phyloP scores from a whole-genome alignment of 805 yeast genomes.

The Candida ascalaphidarum region DNA sequence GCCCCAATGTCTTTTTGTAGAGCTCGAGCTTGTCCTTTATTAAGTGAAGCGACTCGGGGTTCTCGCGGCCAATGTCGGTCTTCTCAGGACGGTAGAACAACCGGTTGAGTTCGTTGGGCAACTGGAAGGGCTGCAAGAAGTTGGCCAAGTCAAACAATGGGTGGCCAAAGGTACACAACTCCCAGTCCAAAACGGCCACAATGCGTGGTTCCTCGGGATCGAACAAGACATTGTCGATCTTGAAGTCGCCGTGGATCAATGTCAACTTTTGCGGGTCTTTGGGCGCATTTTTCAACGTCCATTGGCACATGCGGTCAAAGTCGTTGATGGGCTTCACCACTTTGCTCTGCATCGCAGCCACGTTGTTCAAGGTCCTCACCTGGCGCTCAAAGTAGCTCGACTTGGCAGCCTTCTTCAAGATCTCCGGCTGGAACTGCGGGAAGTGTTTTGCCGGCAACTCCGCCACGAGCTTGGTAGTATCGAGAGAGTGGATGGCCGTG shows the following conservation, averaged over 20 bases:
- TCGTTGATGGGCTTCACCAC: constrained; percentile 41
- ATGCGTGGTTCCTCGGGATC: constrained; percentile 43
- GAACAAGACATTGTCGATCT: constrained; percentile 55
- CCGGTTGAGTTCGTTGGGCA: constrained; percentile 31
- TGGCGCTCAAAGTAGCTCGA: constrained; percentile 45
- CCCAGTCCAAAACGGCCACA: constrained; percentile 58
- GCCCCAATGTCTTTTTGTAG: constrained; percentile 15
- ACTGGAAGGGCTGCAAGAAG: constrained; percentile 44
- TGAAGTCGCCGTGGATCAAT: constrained; percentile 58
- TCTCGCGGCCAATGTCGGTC: constrained; percentile 24
- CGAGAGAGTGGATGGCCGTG: constrained; percentile 41
- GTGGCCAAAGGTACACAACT: constrained; percentile 55
- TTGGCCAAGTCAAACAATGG: constrained; percentile 57
- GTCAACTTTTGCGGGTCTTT: constrained; percentile 34
- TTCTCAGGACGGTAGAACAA: constrained; percentile 14
- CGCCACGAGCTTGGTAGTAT: constrained; percentile 30
- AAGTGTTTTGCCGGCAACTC: constrained; percentile 39
- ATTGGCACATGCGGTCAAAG: constrained; percentile 31
- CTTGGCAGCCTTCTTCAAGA: constrained; percentile 10
- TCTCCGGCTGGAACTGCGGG: constrained; percentile 27
- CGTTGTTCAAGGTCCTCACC: constrained; percentile 35
- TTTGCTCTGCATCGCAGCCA: constrained; percentile 28
- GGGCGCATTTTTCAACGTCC: constrained; percentile 38
- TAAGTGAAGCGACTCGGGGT: constrained; percentile 12
- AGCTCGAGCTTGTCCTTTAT: constrained; percentile 17